Base-by-base conservation (phyloP, 805 yeast species). In the Jamesozyma spencerorum region DNA sequence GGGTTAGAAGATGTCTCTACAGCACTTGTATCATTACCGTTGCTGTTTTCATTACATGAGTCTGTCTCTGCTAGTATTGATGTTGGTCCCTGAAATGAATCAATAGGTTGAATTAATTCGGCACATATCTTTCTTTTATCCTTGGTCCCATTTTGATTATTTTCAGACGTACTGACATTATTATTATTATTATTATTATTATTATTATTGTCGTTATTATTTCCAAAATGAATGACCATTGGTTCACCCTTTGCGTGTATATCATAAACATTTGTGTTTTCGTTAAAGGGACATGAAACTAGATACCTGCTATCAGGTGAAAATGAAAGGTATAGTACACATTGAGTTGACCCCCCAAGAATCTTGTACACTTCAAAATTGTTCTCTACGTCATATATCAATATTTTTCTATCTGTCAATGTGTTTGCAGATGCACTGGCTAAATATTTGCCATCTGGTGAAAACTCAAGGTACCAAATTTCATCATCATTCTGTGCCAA, bases 391-490 rank as follows among this genome's bases (percentile, higher is more conserved):
- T 80, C 81, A 64, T 84, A 86, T 11, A 87, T 67, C 26, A 76
- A 62, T 29, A 85, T 68, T 18, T 70, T 66, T 5, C 76, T 70
- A 55, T 85, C 64, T 3, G 53, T 51, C 7, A 47, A 37, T 13
- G 56, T 46, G 19, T 56, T 94, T 13, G 76, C 71, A 6, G 92
- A 77, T 0, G 88, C 82, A 0, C 88, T 74, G n/a, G 85, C 94
- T 31, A 88, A 63, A 47, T 67, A 77, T 46, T 69, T 71, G 2
- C 96, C 96, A 61, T 74, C 72, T 35, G 86, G 83, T 5, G 92
- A 81, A 54, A 85, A 87, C 42, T 74, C 74, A 12, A 82, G 69
- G 54, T 70, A 81, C 97, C 97, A 88, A 11, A 85, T 90, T 57
- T 88, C 95, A 53, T 80, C 77, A 1, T 64, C 58, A 52, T 84